Conservation (phyloP, 2,329 filamentous ascomycete genomes). For the Dryadomyces quercivorus region DNA sequence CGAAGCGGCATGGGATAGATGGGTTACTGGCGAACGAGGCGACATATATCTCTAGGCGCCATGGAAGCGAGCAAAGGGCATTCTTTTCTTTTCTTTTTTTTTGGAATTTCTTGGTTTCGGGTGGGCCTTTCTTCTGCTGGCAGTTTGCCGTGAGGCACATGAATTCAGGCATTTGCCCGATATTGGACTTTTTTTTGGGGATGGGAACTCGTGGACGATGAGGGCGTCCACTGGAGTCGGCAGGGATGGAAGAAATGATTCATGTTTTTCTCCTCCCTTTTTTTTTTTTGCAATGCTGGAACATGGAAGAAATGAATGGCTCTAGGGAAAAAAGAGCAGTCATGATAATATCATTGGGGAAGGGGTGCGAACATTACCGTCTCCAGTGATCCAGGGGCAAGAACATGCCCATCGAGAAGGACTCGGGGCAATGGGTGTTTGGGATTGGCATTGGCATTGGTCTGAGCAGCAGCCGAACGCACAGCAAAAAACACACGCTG, state of each 20-base stretch:
- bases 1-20: slow-evolving; percentile 74
- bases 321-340: background rate
- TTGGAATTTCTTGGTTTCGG: background rate
- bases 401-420: background rate
- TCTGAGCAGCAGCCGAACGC: too few relatives aligned
- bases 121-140: background rate
- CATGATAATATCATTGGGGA: background rate
- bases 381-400: background rate
- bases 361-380: too few relatives aligned
- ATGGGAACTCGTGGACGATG: background rate
- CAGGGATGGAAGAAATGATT: background rate
- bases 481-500: too few relatives aligned
- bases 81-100: background rate
- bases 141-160: background rate
- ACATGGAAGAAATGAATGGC: background rate
- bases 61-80: too few relatives aligned
- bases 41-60: slow-evolving; percentile 64
- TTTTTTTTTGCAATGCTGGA: background rate
- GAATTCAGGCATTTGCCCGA: too few relatives aligned
- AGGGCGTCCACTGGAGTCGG: background rate
- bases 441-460: too few relatives aligned
- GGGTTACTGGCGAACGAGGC: slow-evolving; percentile 76
- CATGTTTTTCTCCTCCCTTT: background rate
- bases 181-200: background rate
- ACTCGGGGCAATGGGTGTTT: too few relatives aligned